Conservation (phyloP, 2,329 filamentous ascomycete species). For the Tolypocladium cylindrosporum region DNA sequence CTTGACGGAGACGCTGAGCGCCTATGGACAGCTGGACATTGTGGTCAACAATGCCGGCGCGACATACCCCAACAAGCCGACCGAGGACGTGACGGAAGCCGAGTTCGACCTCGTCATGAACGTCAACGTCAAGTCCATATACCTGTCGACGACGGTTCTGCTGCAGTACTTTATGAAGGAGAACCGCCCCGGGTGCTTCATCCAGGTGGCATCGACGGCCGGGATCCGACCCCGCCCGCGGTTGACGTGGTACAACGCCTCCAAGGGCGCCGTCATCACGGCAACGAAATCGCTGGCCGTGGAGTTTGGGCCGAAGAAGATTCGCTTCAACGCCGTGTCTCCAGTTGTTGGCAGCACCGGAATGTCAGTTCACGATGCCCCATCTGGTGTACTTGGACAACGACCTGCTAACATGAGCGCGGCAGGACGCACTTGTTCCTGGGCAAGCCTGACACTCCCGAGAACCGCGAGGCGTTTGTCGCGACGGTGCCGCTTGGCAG, state of each 20-base stretch:
- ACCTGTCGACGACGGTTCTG: conserved; percentile 47
- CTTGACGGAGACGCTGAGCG: conserved; percentile 31
- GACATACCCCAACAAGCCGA: conserved; percentile 52
- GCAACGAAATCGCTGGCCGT: conserved; percentile 52
- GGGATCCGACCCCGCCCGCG: conserved; percentile 48
- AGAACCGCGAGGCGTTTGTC: conserved; percentile 46
- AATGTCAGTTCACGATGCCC: conserved; percentile 26
- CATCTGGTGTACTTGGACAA: background rate
- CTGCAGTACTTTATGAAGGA: conserved; percentile 50
- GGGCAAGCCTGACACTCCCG: conserved; percentile 51
- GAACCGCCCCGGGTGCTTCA: conserved; percentile 47
- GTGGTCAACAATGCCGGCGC: conserved; percentile 53
- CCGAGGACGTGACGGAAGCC: conserved; percentile 50
- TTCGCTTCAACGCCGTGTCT: conserved; percentile 63
- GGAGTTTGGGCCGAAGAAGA: conserved; percentile 62
- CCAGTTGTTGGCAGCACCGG: conserved; percentile 59
- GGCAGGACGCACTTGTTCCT: conserved; percentile 38
- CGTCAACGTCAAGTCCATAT: conserved; percentile 61
- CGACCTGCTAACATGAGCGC: background rate
- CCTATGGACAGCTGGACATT: conserved; percentile 43
- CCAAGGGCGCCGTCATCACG: conserved; percentile 55
- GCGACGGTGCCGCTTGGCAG: conserved; percentile 45
- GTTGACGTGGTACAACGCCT: conserved; percentile 61
- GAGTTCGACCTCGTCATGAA: conserved; percentile 59
- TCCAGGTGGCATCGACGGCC: conserved; percentile 58